Base-by-base conservation (phyloP, 2,329 filamentous ascomycete genomes). In the Botrytis aclada region DNA sequence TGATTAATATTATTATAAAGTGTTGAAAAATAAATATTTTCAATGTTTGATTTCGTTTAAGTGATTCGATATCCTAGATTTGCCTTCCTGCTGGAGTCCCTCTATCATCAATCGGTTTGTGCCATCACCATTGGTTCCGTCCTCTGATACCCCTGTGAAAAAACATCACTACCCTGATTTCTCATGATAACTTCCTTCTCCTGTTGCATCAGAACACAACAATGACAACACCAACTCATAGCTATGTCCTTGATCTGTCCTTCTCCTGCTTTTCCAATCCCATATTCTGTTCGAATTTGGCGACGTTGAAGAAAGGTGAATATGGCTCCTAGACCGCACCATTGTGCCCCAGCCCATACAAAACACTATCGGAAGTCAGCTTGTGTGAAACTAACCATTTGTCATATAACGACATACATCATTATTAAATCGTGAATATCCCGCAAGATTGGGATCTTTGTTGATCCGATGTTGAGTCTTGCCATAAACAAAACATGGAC, bases 161-260 rank as follows among this genome's bases (percentile, higher is more conserved):
- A n/a, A 29, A 32, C 41, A 12, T 32, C 45, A 32, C 61, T 39
- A 69, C 60, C 70, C n/a, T 51, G 37, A 18, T 70, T 72, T 22
- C 75, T 73, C 14, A 51, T 72, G 37, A 77, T 72, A 37, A 78
- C 74, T 43, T 80, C 79, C 70, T 78, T 79, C 74, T 79, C 78
- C 12, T 76, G 74, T 51, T 79, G 78, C 16, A 79, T 77, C 10
- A 80, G 43, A 4, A 76, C 66, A 70, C 79, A 79, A 72, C 78
- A 79, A n/a, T 70, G 70, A 71, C 79, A 80, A 75, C 80, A 84
- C 56, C 78, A 79, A 39, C 81, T 80, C 43, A 80, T 78, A n/a
- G 83, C 78, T 71, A 82, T 83, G 43, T 80, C 80, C 2, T 79
- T 75, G 7, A 83, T 77, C 1, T 81, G 76, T 61, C 81, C 82